phyloP scores from a whole-genome alignment of 441 rosid species.

The Manihot esculenta region DNA sequence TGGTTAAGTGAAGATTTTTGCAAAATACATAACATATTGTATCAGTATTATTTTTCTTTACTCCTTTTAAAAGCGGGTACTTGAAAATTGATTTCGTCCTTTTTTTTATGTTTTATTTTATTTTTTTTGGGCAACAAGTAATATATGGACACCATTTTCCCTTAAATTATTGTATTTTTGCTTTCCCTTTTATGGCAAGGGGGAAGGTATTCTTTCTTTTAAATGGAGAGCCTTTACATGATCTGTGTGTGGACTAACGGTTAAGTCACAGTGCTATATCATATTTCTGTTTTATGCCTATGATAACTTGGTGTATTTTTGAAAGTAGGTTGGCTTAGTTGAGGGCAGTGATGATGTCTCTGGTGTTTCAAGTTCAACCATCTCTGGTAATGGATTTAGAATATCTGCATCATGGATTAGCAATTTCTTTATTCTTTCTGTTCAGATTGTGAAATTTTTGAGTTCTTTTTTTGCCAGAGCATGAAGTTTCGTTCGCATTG shows the following conservation, averaged over 20 bases:
- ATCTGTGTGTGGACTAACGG: neutral
- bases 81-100: neutral
- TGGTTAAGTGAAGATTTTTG: neutral
- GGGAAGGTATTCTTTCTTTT: neutral
- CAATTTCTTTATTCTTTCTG: conserved; percentile 9
- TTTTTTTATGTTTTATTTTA: too few species aligned
- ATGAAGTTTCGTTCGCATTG: conserved; percentile 75
- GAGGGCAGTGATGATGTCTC: conserved; percentile 35
- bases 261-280: conserved; percentile 1
- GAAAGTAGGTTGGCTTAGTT: conserved; percentile 41
- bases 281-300: neutral
- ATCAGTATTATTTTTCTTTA: neutral
- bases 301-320: conserved; percentile 22
- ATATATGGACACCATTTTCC: neutral
- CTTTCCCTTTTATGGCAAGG: neutral
- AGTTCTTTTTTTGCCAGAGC: conserved; percentile 46
- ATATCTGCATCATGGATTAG: conserved; percentile 38
- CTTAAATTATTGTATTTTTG: neutral
- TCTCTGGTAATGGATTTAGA: conserved; percentile 29
- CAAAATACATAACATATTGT: neutral
- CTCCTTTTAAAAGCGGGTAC: neutral
- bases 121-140: too few species aligned
- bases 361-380: conserved; percentile 33
- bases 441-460: conserved; percentile 7
- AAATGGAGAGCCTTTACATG: neutral